A percentile compares a stretch with the other conserved stretches of the same genome.
phyloP scores from a whole-genome alignment of 768 basidiomycete genomes.

The Tylopilus sp. region DNA sequence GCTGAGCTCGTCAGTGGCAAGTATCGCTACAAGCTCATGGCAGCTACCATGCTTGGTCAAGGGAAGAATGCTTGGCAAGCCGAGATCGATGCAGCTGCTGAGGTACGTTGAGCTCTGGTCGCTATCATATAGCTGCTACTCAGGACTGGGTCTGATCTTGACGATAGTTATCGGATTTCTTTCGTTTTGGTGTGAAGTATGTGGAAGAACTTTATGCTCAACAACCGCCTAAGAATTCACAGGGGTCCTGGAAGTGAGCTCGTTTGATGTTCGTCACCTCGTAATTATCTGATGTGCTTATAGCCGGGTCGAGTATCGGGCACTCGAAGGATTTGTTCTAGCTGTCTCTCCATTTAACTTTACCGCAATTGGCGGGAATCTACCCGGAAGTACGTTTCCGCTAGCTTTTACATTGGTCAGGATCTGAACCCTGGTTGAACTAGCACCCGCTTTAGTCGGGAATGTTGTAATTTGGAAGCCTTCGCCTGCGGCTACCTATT shows the following conservation, averaged over 20 bases:
- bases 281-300: conserved; percentile 6
- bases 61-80: conserved; percentile 99
- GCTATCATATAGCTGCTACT: background rate
- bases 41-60: conserved; percentile 96
- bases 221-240: conserved; percentile 83
- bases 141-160: background rate
- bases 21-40: conserved; percentile 92
- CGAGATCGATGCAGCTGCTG: conserved; percentile 98
- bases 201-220: conserved; percentile 92
- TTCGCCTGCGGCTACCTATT: conserved; percentile 90
- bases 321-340: conserved; percentile 97
- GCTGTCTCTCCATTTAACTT: conserved; percentile 99
- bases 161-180: conserved; percentile 78
- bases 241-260: conserved; percentile 92
- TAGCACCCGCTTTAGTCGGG: conserved; percentile 88
- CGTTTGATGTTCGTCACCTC: background rate
- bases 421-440: conserved; percentile 1
- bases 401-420: background rate
- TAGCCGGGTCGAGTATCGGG: conserved; percentile 93
- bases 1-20: conserved; percentile 95
- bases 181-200: conserved; percentile 95
- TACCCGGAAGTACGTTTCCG: conserved; percentile 56
- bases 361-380: conserved; percentile 97
- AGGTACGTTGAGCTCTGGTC: conserved; percentile 49
- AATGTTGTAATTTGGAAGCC: conserved; percentile 98